Conservation (phyloP, 2,329 filamentous ascomycete species). For the Ophiostoma novo-ulmi region DNA sequence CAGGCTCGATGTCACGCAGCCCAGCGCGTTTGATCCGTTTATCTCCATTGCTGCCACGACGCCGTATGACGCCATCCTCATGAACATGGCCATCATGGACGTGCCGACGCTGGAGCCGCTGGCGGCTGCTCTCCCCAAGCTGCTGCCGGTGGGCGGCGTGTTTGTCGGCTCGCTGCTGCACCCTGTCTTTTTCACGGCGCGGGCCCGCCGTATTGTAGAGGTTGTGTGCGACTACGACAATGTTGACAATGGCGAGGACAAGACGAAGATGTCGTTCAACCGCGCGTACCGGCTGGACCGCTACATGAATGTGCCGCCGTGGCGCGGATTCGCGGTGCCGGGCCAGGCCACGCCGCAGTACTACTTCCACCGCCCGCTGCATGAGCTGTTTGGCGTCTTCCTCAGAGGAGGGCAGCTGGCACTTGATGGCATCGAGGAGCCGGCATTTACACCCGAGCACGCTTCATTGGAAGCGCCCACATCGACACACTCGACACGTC, state of each 20-base stretch:
- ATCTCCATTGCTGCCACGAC: neutral
- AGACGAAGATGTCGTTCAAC: conserved; percentile 31
- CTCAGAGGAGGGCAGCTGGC: neutral
- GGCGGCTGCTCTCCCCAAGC: conserved; percentile 37
- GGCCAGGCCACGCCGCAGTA: conserved; percentile 34
- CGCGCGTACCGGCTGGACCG: conserved; percentile 38
- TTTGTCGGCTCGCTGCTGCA: conserved; percentile 47
- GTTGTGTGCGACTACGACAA: neutral
- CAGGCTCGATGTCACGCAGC: neutral
- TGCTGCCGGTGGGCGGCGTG: conserved; percentile 40
- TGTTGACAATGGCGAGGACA: neutral
- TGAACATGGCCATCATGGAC: conserved; percentile 50
- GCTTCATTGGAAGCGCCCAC: conserved; percentile 32
- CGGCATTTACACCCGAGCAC: neutral
- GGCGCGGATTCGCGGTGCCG: conserved; percentile 36
- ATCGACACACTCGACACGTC: conserved; percentile 34
- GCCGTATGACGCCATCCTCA: conserved; percentile 41
- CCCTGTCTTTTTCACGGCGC: conserved; percentile 46
- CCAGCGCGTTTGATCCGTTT: neutral
- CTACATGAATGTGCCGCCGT: conserved; percentile 41
- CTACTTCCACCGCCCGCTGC: conserved; percentile 33
- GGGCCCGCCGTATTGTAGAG: conserved; percentile 28
- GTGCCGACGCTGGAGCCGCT: conserved; percentile 41
- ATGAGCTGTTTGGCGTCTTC: conserved; percentile 40
- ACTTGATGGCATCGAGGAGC: neutral